Base-by-base conservation (phyloP, 2,329 filamentous ascomycete genomes). In the Sporothrix pseudoabietina region DNA sequence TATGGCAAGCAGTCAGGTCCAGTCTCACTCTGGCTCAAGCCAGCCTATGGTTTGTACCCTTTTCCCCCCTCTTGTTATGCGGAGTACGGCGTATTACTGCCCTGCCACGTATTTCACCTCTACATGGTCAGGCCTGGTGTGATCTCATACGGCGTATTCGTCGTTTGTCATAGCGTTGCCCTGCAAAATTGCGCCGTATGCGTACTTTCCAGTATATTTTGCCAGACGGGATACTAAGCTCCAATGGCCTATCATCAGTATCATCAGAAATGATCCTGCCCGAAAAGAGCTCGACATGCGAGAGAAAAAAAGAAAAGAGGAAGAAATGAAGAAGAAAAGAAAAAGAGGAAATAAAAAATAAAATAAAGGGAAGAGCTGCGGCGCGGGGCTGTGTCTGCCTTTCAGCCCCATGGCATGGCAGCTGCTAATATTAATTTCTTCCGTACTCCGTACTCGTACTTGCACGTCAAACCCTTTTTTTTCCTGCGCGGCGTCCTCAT, bases 381-480 rank as follows among this genome's bases (percentile, higher is more conserved):
- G 35, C 69, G 69, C 26, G 69, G 69, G 70, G 71, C 71, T 72
- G 71, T 72, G 71, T 47, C 26, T 44, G 41, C 26, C 22, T 22
- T 72, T 72, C 71, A 72, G 71, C 71, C 71, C 71, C 71, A 72
- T 44, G 55, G 69, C 71, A 72, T 44, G 55, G 69, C 66, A 30
- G 10, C 16, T 69, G 44, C 65, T 69, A 69, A 35, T 35, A 35
- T 8, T 35, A 35, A 54, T 54, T 49, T 69, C 47, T 35, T 69
- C 26, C 44, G n/a, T 19, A 26, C 26, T 26, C 26, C 26, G 26
- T 26, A 26, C 26, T 26, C 26, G 26, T 26, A 26, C 61, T 44
- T 52, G 16, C n/a, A 49, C 44, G 22, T 49, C 35, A 63, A 26
- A 32, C 47, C 47, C 16, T 55, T 54, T 52, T 32, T 44, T 32